phyloP scores from a whole-genome alignment of 169 alveolate species.

The Plasmodium vinckei region DNA sequence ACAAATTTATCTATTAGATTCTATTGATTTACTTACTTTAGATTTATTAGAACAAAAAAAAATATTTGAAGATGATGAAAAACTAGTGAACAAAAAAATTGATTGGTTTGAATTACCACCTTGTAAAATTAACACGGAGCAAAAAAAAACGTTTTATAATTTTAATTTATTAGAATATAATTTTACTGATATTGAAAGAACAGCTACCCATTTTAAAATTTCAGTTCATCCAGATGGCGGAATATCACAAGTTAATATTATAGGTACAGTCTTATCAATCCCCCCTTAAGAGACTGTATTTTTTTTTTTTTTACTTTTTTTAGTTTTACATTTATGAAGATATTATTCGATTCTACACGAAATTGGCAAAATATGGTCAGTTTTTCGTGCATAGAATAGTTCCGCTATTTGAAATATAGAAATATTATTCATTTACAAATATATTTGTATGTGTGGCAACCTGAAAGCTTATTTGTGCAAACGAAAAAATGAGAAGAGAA shows the following conservation, averaged over 20 bases:
- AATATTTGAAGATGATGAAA: slow-evolving; percentile 74
- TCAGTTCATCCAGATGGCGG: slow-evolving; percentile 74
- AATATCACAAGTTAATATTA: slow-evolving; percentile 53
- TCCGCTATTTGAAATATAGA: too few species aligned
- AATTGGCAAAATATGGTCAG: too few species aligned
- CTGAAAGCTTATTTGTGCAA: too few species aligned
- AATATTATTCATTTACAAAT: too few species aligned
- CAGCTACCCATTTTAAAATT: slow-evolving; percentile 67
- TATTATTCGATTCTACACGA: too few species aligned
- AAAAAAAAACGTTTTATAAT: slow-evolving; percentile 58
- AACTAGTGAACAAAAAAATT: slow-evolving; percentile 47
- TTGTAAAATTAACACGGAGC: slow-evolving; percentile 26
- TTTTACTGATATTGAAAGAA: slow-evolving; percentile 46
- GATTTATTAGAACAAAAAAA: slow-evolving; percentile 61
- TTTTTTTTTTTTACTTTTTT: too few species aligned
- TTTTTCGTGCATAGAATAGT: too few species aligned
- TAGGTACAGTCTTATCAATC: slow-evolving; percentile 52
- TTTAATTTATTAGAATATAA: slow-evolving; percentile 56
- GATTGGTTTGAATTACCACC: slow-evolving; percentile 63
- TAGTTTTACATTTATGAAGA: too few species aligned
- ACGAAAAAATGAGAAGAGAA: too few species aligned
- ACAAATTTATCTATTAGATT: slow-evolving; percentile 54
- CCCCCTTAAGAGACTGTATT: not conserved
- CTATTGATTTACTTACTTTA: slow-evolving; percentile 64
- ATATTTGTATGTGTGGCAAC: too few species aligned